Base-by-base conservation (phyloP, 179 eudicot genomes). In the Vitellaria paradoxa region DNA sequence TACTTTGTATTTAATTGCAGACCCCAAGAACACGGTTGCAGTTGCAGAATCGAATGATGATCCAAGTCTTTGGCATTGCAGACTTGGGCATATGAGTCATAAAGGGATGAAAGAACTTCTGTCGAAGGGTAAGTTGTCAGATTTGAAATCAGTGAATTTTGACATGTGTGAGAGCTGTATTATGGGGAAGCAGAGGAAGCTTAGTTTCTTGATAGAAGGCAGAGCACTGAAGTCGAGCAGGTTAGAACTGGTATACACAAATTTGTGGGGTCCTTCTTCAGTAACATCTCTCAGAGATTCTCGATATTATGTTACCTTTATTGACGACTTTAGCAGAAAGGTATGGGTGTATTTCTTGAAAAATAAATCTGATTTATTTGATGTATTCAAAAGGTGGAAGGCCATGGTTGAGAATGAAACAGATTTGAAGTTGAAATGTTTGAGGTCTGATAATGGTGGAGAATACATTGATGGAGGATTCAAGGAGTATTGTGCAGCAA, bases 61-160 rank as follows among this genome's bases (percentile, higher is more conserved):
- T 45, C 15, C 73, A 17, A 69, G 12, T 46, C 56, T 52, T 2
- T 72, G 42, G 63, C 18, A 55, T 11, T 9, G 18, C 7, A 72
- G 49, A 24, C 64, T 72, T 23, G 21, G 75, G 5, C 65, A 72
- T 20, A 53, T 72, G 64, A 72, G 45, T 72, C 18, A 24, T n/a
- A 72, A 72, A n/a, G 47, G 75, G 7, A 4, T 72, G 75, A 72
- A 72, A 11, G 10, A 7, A 11, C 12, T 50, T 7, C 10, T 11
- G 12, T 50, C 53, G 12, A 50, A 50, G 53, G 53, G 53, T 7
- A 50, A 50, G 12, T 50, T 50, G 53, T 11, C 53, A 50, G 12
- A 50, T 7, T 50, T 50, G 12, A 50, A 50, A 11, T 50, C 53
- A 7, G 12, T 50, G 8, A 11, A 50, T 50, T 7, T 50, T 11